Evolutionary conservation across 2,329 filamentous ascomycete species (phyloP).

Genomic region (Elsinoe ampelina): DNA sequence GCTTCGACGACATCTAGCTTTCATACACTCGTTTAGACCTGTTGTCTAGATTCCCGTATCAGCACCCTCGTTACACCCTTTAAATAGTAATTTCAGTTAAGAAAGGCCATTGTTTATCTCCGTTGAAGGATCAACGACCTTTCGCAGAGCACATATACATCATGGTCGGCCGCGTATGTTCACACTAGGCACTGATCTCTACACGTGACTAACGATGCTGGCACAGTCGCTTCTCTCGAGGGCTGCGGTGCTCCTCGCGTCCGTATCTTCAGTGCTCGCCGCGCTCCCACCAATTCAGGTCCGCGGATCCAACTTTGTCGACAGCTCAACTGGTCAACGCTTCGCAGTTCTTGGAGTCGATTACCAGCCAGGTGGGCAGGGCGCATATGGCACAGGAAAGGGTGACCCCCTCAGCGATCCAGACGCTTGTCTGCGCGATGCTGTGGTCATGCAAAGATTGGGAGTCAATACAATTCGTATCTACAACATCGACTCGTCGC

Average conservation of each 20-base stretch:
- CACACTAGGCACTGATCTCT: background rate
- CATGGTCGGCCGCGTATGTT: background rate
- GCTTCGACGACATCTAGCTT: background rate
- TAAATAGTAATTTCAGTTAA: background rate
- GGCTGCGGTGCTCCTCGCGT: slow-evolving; percentile 13
- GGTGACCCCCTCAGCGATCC: slow-evolving; percentile 50
- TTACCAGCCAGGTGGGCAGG: slow-evolving; percentile 55
- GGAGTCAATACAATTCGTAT: slow-evolving; percentile 58
- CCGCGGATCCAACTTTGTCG: slow-evolving; percentile 52
- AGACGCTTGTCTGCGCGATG: slow-evolving; percentile 52
- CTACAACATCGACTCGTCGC: slow-evolving; percentile 52
- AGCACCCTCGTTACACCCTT: background rate
- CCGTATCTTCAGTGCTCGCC: slow-evolving; percentile 42
- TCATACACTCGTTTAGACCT: background rate
- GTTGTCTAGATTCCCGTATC: background rate
- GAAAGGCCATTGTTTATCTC: background rate
- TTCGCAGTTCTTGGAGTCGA: slow-evolving; percentile 56
- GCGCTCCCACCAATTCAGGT: slow-evolving; percentile 40
- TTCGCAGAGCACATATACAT: background rate
- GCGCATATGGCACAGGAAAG: slow-evolving; percentile 43
- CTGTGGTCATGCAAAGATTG: slow-evolving; percentile 52
- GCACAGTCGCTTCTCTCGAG: background rate
- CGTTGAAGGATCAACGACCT: background rate
- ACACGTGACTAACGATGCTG: background rate
- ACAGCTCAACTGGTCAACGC: slow-evolving; percentile 47